These are phyloP conservation scores for Drechslerella dactyloides DNA, from an alignment of 2,329 filamentous ascomycete species.

Conservation along the genomic window DNA sequence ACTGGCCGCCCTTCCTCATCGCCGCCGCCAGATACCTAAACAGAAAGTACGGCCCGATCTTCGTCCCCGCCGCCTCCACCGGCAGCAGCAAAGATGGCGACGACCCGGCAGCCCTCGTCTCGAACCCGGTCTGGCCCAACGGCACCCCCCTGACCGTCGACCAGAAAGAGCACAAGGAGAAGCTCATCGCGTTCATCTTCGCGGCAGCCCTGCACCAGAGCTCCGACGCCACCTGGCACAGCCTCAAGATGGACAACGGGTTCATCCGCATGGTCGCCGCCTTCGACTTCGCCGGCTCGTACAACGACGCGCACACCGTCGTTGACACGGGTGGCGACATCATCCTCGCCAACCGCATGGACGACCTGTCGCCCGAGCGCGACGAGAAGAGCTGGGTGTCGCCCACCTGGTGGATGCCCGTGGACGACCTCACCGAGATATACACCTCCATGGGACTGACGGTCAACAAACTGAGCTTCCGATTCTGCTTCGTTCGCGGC, in stretches of 20 bases:
- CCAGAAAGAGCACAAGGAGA: slow-evolving; percentile 53
- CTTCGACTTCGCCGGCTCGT: slow-evolving; percentile 52
- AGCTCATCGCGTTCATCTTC: slow-evolving; percentile 53
- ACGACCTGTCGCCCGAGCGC: slow-evolving; percentile 42
- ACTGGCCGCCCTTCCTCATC: slow-evolving; percentile 55
- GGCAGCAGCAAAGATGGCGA: slow-evolving; percentile 1
- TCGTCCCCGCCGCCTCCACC: slow-evolving; percentile 24
- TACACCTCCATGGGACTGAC: slow-evolving; percentile 51
- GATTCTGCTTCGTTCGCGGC: slow-evolving; percentile 52
- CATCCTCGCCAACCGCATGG: slow-evolving; percentile 50
- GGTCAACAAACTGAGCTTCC: slow-evolving; percentile 50
- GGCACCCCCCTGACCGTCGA: slow-evolving; percentile 30
- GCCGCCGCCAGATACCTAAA: slow-evolving; percentile 53
- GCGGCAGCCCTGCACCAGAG: slow-evolving; percentile 52
- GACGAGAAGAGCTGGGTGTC: slow-evolving; percentile 51
- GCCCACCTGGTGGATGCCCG: slow-evolving; percentile 52
- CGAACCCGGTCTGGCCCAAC: slow-evolving; percentile 42
- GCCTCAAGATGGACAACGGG: slow-evolving; percentile 53
- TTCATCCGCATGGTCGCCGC: slow-evolving; percentile 52
- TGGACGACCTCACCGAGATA: slow-evolving; percentile 52
- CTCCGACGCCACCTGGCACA: slow-evolving; percentile 55
- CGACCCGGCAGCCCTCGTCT: not conserved
- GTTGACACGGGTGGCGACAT: slow-evolving; percentile 54
- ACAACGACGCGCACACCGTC: slow-evolving; percentile 50
- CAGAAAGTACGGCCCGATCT: slow-evolving; percentile 51